Base-by-base conservation (phyloP, 2,329 filamentous ascomycete species). In the Aspergillus japonicus region DNA sequence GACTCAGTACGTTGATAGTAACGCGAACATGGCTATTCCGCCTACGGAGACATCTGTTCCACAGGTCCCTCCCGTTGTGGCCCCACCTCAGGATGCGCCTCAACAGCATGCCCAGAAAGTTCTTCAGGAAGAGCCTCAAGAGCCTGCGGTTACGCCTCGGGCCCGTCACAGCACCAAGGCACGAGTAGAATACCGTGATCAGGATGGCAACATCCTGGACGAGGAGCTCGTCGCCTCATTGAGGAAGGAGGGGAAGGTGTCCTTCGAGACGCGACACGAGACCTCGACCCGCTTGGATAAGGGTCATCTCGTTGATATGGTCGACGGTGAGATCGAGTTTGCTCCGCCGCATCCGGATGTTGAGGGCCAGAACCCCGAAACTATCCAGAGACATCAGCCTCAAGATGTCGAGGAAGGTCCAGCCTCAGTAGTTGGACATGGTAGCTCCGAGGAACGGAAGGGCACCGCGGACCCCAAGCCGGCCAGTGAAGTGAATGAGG, bases 201-300 rank as follows among this genome's bases (percentile, higher is more conserved):
- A 97, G 76, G 83, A 96, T 68, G 95, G 95, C 66, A 97, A 97
- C 71, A 75, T 98, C 33, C 85, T 99, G 33, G 82, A 94, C 71
- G 87, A 89, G 57, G 90, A 92, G 71, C 86, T 96, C 73, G 92
- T 99, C 60, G 86, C 89, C 70, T 86, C 85, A 21, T 85, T 99
- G 33, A 65, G 73, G 24, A 72, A 74, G 48, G 86, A 94, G 75
- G 95, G 94, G 70, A 96, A 96, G 77, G 93, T 98, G 61, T 91
- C 92, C 70, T 97, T 99, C 80, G 88, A 96, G 80, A 98, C 95
- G 12, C 89, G 89, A 66, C 97, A 97, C 74, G 94, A 98, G 82
- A 97, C 94, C n/a, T 86, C 90, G 65, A 97, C 92, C 8, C 88
- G 91, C 59, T 78, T 98, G 58, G 85, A 85, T 55, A 75, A 87